Evolutionary conservation across 2,329 filamentous ascomycete species (phyloP).

Genomic region (Aspergillus fijiensis): DNA sequence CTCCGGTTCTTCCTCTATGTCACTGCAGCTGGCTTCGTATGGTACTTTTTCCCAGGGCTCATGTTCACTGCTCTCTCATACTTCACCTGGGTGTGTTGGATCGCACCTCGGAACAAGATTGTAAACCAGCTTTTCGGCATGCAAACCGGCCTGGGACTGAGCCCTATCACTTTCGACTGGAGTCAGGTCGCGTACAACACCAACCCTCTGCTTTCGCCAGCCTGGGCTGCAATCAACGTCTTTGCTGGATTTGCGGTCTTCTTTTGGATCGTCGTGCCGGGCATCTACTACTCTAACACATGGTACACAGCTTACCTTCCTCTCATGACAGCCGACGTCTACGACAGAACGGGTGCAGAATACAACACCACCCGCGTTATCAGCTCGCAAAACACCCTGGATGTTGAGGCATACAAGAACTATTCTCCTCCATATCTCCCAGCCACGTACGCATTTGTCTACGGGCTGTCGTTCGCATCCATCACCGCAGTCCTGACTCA

Average conservation of each 20-base stretch:
- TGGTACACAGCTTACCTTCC: conserved; percentile 57
- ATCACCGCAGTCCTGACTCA: conserved; percentile 52
- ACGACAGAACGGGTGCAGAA: conserved; percentile 58
- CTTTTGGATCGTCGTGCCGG: conserved; percentile 32
- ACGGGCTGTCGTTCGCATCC: conserved; percentile 64
- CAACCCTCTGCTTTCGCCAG: conserved; percentile 32
- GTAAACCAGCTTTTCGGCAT: conserved; percentile 50
- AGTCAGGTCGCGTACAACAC: conserved; percentile 36
- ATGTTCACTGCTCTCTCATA: conserved; percentile 52
- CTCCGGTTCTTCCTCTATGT: conserved; percentile 41
- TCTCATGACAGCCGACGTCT: conserved; percentile 57
- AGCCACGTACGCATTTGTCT: conserved; percentile 53
- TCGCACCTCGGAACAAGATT: conserved; percentile 47
- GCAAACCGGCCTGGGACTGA: conserved; percentile 32
- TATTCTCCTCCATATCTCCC: conserved; percentile 65
- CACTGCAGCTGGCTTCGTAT: conserved; percentile 29
- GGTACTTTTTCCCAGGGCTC: conserved; percentile 57
- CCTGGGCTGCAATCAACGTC: conserved; percentile 36
- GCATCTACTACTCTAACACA: conserved; percentile 51
- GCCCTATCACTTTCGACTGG: conserved; percentile 37
- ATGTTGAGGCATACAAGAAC: conserved; percentile 58
- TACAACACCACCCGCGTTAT: conserved; percentile 63
- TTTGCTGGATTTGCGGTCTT: conserved; percentile 29
- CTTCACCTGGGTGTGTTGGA: conserved; percentile 52
- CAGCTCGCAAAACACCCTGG: conserved; percentile 52